Conservation (phyloP, 495 filamentous ascomycete species). For the Bathelium albidoporum region DNA sequence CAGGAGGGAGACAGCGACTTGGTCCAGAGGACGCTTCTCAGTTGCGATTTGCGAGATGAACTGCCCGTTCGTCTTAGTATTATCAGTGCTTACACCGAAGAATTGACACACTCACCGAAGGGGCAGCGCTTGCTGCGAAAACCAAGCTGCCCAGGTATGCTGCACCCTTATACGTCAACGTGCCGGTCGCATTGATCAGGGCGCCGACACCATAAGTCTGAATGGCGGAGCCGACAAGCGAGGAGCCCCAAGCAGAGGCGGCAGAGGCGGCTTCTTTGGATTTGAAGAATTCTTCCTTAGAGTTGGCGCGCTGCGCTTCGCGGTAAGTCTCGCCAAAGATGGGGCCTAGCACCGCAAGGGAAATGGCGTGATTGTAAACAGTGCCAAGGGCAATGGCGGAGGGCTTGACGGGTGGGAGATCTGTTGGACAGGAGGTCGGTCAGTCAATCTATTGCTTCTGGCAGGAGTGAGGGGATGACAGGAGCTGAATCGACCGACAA, state of each 20-base stretch:
- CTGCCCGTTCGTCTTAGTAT: constrained; percentile 34
- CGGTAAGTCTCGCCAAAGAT: constrained; percentile 94
- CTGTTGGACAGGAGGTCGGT: constrained; percentile 32
- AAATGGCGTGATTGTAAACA: constrained; percentile 80
- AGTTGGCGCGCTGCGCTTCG: constrained; percentile 80
- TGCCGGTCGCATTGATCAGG: constrained; percentile 89
- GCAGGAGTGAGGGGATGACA: too few relatives aligned
- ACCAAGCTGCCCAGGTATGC: constrained; percentile 85
- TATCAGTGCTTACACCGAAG: background rate
- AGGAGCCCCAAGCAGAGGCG: constrained; percentile 81
- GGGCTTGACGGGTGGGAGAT: constrained; percentile 93
- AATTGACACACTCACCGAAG: constrained; percentile 52
- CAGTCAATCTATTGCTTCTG: too few relatives aligned
- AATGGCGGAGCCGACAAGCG: constrained; percentile 74
- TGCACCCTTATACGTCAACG: constrained; percentile 90
- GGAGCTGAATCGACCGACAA: too few relatives aligned
- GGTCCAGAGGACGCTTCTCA: constrained; percentile 85
- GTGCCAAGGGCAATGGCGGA: constrained; percentile 95
- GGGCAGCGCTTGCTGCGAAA: constrained; percentile 83
- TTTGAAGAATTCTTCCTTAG: constrained; percentile 90
- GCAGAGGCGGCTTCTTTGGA: constrained; percentile 85
- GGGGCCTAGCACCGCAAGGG: constrained; percentile 71
- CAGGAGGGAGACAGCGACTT: constrained; percentile 71
- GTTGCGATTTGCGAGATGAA: constrained; percentile 76
- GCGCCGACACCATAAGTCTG: constrained; percentile 94